These are phyloP conservation scores for Nicotiana benthamiana DNA, from an alignment of 257 asterid species.

Conservation along the genomic window DNA sequence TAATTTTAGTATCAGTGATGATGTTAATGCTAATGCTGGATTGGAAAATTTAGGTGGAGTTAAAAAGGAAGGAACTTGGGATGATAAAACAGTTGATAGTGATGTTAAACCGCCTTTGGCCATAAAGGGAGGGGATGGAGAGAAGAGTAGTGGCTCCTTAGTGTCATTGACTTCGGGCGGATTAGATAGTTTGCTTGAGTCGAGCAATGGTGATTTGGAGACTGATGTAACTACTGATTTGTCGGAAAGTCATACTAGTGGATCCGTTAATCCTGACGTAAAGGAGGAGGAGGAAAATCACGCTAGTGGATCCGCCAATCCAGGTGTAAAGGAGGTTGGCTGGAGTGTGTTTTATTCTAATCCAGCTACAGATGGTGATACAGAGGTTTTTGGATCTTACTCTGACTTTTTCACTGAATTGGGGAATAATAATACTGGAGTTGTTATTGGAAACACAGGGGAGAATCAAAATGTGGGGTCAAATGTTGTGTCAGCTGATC, in stretches of 20 bases:
- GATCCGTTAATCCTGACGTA: constrained; percentile 44
- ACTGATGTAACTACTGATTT: constrained; percentile 26
- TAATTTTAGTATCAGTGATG: constrained; percentile 52
- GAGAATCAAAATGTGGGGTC: constrained; percentile 18
- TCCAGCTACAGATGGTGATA: constrained; percentile 30
- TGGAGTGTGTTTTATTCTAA: constrained; percentile 77
- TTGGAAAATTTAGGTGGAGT: not conserved
- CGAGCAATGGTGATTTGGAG: constrained; percentile 27
- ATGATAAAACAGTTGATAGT: constrained; percentile 11
- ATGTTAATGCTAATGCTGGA: constrained; percentile 20
- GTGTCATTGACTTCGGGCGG: constrained; percentile 31
- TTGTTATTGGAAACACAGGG: not conserved
- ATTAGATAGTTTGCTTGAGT: constrained; percentile 24
- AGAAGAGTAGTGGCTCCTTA: constrained; percentile 21
- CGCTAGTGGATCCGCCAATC: constrained; percentile 33
- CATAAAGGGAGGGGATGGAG: constrained; percentile 20
- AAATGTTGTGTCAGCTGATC: constrained; percentile 21
- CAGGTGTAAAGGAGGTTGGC: constrained; percentile 74
- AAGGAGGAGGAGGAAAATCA: constrained; percentile 51
- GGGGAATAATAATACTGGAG: constrained; percentile 37
- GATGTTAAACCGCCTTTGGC: not conserved
- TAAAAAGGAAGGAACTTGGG: constrained; percentile 10
- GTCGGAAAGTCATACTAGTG: constrained; percentile 18
- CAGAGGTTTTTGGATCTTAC: constrained; percentile 68
- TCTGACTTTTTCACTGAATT: constrained; percentile 69